A percentile compares a stretch with the other conserved stretches of the same genome.
Evolutionary conservation across 371 early-diverging fungal species (phyloP).

Genomic region (Mortierella sp.): DNA sequence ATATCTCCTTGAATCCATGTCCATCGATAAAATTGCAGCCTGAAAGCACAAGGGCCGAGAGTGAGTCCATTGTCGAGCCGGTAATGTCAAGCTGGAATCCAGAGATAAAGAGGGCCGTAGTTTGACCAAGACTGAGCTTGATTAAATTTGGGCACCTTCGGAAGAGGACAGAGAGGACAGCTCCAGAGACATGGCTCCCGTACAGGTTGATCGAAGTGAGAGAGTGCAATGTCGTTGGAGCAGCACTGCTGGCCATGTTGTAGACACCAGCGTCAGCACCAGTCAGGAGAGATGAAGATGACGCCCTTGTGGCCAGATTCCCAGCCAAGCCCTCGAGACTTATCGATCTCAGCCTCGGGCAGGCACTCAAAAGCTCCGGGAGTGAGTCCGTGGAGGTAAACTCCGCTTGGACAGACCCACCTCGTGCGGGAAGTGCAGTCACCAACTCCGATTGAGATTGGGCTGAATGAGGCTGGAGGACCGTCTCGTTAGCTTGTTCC

Average conservation of each 20-base stretch:
- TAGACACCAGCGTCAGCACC: too few relatives aligned
- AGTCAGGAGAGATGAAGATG: background rate
- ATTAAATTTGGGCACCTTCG: constrained; percentile 26
- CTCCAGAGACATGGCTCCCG: constrained; percentile 32
- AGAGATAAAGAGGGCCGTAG: constrained; percentile 25
- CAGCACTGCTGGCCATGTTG: background rate
- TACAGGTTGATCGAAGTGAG: constrained; percentile 40
- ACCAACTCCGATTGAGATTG: constrained; percentile 19
- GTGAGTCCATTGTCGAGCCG: background rate
- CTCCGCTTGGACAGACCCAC: constrained; percentile 1
- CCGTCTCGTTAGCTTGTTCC: constrained; percentile 11
- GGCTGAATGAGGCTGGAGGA: constrained; percentile 6
- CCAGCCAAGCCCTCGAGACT: constrained; percentile 20
- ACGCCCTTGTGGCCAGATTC: background rate
- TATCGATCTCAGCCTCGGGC: constrained; percentile 33
- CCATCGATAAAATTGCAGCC: constrained; percentile 48
- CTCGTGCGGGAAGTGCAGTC: background rate
- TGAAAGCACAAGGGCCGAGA: constrained; percentile 19
- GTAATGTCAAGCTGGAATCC: constrained; percentile 29
- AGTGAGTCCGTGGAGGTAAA: constrained; percentile 29
- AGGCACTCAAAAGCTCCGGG: constrained; percentile 25
- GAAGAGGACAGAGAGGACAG: constrained; percentile 28
- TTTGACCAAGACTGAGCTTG: constrained; percentile 34
- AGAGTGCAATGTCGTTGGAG: constrained; percentile 20
- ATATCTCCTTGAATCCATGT: constrained; percentile 45